phyloP scores from a whole-genome alignment of 2,329 filamentous ascomycete genomes.

The Ascochyta fabae region DNA sequence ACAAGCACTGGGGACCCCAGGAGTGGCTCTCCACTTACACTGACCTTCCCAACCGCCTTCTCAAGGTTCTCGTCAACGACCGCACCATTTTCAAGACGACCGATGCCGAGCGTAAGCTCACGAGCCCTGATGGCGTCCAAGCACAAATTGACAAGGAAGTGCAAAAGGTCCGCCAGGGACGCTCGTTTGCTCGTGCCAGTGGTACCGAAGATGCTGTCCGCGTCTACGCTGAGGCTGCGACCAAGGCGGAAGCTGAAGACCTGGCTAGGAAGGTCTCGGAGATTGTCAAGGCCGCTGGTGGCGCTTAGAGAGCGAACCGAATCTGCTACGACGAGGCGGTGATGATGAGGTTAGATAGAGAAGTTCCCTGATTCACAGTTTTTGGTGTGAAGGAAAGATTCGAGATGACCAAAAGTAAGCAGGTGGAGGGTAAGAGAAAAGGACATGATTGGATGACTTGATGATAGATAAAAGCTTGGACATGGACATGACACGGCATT shows the following conservation, averaged over 20 bases:
- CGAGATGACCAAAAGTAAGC: not conserved
- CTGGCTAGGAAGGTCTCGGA: conserved; percentile 82
- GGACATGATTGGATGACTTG: conserved; percentile 21
- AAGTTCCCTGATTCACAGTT: not conserved
- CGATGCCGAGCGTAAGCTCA: conserved; percentile 88
- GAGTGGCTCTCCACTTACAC: conserved; percentile 94
- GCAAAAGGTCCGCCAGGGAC: conserved; percentile 86
- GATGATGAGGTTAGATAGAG: conserved; percentile 7
- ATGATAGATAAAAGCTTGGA: conserved; percentile 32
- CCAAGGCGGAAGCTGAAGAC: conserved; percentile 87
- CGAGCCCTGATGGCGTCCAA: conserved; percentile 79
- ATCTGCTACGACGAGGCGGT: conserved; percentile 12
- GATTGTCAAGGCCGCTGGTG: conserved; percentile 64
- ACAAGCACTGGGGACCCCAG: conserved; percentile 88
- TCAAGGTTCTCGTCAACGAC: conserved; percentile 87
- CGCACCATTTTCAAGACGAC: conserved; percentile 90
- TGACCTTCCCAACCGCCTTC: conserved; percentile 93
- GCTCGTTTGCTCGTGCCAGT: conserved; percentile 89
- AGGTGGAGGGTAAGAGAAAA: conserved; percentile 2
- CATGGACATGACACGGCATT: conserved; percentile 13
- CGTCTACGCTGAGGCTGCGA: conserved; percentile 94
- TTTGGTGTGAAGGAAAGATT: not conserved
- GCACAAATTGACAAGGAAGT: conserved; percentile 85
- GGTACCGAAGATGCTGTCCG: conserved; percentile 96
- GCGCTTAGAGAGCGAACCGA: conserved; percentile 23